phyloP scores from a whole-genome alignment of 441 rosid species.

The Gossypium davidsonii region DNA sequence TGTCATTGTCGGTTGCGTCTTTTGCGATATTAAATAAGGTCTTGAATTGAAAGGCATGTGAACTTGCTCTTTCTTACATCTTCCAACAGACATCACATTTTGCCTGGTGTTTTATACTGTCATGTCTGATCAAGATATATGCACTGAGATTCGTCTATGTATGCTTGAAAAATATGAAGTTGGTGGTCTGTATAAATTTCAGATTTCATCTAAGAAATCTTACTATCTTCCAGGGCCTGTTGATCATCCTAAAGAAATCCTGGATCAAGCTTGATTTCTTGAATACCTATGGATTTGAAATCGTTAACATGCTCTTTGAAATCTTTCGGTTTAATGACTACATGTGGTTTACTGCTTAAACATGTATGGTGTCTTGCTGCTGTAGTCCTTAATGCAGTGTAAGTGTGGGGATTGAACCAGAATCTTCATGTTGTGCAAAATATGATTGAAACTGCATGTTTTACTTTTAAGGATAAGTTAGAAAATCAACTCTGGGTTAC shows the following conservation, averaged over 20 bases:
- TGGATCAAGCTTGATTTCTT: neutral
- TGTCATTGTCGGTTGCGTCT: neutral
- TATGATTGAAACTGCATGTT: neutral
- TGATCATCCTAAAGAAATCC: neutral
- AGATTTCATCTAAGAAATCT: neutral
- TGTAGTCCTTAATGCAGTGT: neutral
- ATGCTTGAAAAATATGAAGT: neutral
- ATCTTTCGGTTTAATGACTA: neutral
- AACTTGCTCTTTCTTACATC: neutral
- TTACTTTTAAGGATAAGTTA: neutral
- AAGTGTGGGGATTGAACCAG: neutral
- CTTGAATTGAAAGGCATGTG: slow-evolving; percentile 6
- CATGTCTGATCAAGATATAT: neutral
- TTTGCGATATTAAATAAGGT: neutral
- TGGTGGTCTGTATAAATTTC: neutral
- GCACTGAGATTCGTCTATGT: neutral
- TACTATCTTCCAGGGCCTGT: neutral
- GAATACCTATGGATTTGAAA: neutral
- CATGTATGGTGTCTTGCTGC: neutral
- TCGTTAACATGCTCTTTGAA: neutral
- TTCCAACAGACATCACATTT: slow-evolving; percentile 3
- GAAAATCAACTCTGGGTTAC: neutral
- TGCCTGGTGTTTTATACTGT: neutral
- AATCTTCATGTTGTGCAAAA: neutral
- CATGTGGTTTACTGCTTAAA: neutral